Percentiles rank a stretch among this genome's conserved stretches.
These are phyloP conservation scores for Angophora floribunda DNA, from an alignment of 345 rosid species.

Conservation along the genomic window DNA sequence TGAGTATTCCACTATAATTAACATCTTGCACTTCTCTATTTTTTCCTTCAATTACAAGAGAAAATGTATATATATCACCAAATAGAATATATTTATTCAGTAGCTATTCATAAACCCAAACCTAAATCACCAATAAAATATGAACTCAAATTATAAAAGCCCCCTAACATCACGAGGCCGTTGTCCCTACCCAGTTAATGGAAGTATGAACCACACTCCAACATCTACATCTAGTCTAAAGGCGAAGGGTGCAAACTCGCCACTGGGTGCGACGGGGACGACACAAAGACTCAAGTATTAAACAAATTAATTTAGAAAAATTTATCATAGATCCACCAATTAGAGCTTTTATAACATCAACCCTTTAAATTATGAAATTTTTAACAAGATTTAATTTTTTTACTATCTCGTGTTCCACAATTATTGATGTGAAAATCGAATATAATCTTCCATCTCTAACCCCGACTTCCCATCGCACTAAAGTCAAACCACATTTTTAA, in stretches of 20 bases:
- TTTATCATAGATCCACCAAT: too few relatives aligned
- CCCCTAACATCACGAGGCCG: background rate
- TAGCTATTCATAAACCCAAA: background rate
- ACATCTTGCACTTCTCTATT: background rate
- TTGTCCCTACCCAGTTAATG: too few relatives aligned
- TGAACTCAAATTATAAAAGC: too few relatives aligned
- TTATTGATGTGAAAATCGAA: background rate
- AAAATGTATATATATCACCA: background rate
- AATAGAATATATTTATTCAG: background rate
- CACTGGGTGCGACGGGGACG: too few relatives aligned
- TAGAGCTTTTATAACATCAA: too few relatives aligned
- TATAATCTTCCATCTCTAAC: background rate
- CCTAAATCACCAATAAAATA: background rate
- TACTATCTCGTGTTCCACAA: background rate
- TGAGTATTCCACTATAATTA: background rate
- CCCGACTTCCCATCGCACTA: background rate
- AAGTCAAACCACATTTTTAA: background rate
- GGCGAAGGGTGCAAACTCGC: too few relatives aligned
- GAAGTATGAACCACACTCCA: too few relatives aligned
- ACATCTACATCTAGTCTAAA: too few relatives aligned
- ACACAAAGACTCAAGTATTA: too few relatives aligned
- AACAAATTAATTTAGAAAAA: too few relatives aligned
- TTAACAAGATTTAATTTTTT: too few relatives aligned
- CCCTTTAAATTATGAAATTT: too few relatives aligned
- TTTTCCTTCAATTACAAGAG: background rate